Conservation (phyloP, 2,329 filamentous ascomycete species). For the Fusarium staphyleae region DNA sequence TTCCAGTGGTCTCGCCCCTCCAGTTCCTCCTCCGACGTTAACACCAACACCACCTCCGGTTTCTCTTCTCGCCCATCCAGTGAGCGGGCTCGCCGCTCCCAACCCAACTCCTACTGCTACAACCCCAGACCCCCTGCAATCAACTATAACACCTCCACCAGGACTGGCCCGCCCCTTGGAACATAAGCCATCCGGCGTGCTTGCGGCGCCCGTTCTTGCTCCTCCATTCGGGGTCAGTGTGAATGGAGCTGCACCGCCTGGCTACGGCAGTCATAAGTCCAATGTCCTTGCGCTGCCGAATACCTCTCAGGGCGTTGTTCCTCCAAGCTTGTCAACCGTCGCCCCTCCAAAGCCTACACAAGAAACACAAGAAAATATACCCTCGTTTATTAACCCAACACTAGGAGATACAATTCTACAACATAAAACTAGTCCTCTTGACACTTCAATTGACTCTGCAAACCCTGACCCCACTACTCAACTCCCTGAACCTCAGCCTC, state of each 20-base stretch:
- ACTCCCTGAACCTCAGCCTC: slow-evolving; percentile 33
- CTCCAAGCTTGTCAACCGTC: slow-evolving; percentile 26
- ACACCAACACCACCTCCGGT: slow-evolving; percentile 23
- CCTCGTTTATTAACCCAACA: slow-evolving; percentile 4
- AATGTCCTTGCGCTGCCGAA: slow-evolving; percentile 56
- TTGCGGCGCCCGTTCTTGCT: slow-evolving; percentile 50
- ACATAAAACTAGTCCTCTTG: slow-evolving; percentile 11
- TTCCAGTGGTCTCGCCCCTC: slow-evolving; percentile 30
- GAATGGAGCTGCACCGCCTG: slow-evolving; percentile 35
- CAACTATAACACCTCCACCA: slow-evolving; percentile 31
- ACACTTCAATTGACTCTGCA: slow-evolving; percentile 10
- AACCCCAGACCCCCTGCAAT: slow-evolving; percentile 7
- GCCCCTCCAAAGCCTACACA: slow-evolving; percentile 4
- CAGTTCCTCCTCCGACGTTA: slow-evolving; percentile 19
- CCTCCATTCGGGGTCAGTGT: slow-evolving; percentile 45
- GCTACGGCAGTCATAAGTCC: slow-evolving; percentile 48
- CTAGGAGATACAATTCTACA: slow-evolving; percentile 13
- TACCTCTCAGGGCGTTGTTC: slow-evolving; percentile 44
- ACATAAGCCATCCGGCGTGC: slow-evolving; percentile 44
- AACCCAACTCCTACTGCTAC: slow-evolving; percentile 19
- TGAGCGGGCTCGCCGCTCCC: slow-evolving; percentile 35
- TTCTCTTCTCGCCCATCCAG: slow-evolving; percentile 22
- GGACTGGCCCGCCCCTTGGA: slow-evolving; percentile 38
- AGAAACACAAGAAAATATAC: neutral
- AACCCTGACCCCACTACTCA: slow-evolving; percentile 21